These are phyloP conservation scores for Diaporthe ampelina DNA, from an alignment of 2,329 filamentous ascomycete genomes.

Conservation along the genomic window DNA sequence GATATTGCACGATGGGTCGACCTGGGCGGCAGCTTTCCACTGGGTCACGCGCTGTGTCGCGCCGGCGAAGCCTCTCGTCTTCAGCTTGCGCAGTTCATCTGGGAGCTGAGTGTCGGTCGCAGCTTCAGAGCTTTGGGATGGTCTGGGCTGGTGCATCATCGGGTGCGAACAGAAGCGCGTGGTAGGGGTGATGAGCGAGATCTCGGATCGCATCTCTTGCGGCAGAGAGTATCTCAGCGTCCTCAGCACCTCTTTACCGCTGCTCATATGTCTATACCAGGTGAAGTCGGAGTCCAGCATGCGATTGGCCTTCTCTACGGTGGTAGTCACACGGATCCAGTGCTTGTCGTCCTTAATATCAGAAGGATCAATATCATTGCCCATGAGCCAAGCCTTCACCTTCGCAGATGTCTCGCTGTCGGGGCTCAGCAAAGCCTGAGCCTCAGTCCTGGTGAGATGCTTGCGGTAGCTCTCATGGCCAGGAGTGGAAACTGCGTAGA, in stretches of 20 bases:
- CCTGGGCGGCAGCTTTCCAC: constrained; percentile 20
- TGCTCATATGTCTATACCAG: constrained; percentile 47
- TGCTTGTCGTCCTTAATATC: constrained; percentile 40
- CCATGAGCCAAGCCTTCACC: constrained; percentile 45
- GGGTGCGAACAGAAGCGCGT: constrained; percentile 23
- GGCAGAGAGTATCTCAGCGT: constrained; percentile 39
- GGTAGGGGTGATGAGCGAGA: constrained; percentile 36
- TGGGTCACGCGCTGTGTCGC: neutral
- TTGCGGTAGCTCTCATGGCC: constrained; percentile 45
- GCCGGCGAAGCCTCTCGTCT: constrained; percentile 33
- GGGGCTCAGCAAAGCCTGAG: constrained; percentile 44
- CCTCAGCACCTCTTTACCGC: constrained; percentile 39
- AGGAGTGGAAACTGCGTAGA: constrained; percentile 45
- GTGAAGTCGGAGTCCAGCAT: constrained; percentile 45
- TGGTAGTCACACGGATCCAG: constrained; percentile 45
- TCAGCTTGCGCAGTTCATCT: constrained; percentile 12
- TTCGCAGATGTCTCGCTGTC: constrained; percentile 37
- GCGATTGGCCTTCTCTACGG: constrained; percentile 47
- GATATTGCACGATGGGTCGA: constrained; percentile 47
- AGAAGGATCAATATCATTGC: constrained; percentile 40
- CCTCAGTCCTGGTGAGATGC: constrained; percentile 43
- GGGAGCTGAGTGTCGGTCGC: constrained; percentile 7
- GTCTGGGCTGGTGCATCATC: constrained; percentile 15
- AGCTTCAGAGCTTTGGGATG: neutral
- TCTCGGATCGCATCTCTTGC: constrained; percentile 26